Evolutionary conservation across 306 rosid species (phyloP), one percentile per base, ranked within the genome.

Genomic region (Prunus mume): DNA sequence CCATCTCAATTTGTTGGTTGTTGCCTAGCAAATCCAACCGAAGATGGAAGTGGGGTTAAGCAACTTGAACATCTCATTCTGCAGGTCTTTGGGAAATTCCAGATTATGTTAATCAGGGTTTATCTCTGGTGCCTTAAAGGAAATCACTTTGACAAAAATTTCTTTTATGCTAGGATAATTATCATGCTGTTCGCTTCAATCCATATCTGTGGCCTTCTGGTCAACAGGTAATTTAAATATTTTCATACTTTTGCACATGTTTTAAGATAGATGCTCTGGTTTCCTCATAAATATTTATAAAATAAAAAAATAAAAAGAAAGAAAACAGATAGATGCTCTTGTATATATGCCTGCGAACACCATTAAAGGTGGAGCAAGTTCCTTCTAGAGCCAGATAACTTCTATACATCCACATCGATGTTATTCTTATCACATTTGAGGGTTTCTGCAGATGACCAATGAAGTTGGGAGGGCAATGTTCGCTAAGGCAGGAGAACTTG

Each of bases 1-100:
- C 97, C 98, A 0, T 65, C 91, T 86, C 90, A 93, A 85, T 93
- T 93, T 71, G 57, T 88, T 64, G 98, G 98, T 28, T 91, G 97
- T 69, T 93, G 98, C 87, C 98, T 93, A 49, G 98, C 96, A 65
- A 88, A 91, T 82, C 98, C 98, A n/a, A 89, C 89, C 22, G 85
- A 80, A 50, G 96, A 91, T 72, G 96, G 94, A 79, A 86, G 85
- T 54, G 98, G 97, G 45, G 69, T 91, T 81, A 75, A 85, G 87
- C 90, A 87, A 79, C 88, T 93, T 80, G 93, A 90, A 79, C 69
- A 86, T 50, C 94, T 88, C 64, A 85, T 91, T 85, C 73, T 79
- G 78, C 72, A 93, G 98, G 98, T 91, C 22, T 73, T 58, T 47
- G 25, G 28, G 74, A 30, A 38, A 76, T 67, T 85, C 58, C 56